A percentile compares a stretch with the other conserved stretches of the same genome.
These are phyloP conservation scores for Thuja plicata DNA, from an alignment of 83 land plant species.

Conservation along the genomic window DNA sequence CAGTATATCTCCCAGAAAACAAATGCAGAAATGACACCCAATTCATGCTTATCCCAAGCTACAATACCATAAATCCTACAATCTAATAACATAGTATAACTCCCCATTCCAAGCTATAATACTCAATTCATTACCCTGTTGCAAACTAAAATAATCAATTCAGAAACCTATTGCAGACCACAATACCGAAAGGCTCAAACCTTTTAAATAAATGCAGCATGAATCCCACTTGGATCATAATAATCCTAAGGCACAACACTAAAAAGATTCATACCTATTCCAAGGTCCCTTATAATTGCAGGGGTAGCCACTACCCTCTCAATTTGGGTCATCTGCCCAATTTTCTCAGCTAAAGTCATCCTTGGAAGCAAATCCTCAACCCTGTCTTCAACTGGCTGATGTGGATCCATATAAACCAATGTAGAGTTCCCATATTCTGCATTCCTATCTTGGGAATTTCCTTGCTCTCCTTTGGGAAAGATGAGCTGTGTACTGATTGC, in stretches of 20 bases:
- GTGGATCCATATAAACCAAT: conserved; percentile 22
- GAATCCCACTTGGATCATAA: not conserved
- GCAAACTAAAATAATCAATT: not conserved
- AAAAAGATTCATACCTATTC: conserved; percentile 2
- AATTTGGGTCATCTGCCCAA: conserved; percentile 31
- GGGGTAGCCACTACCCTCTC: conserved; percentile 18
- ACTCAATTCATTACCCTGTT: not conserved
- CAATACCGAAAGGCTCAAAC: not conserved
- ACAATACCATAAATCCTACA: not conserved
- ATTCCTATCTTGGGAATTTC: not conserved
- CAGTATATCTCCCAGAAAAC: not conserved
- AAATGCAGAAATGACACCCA: not conserved
- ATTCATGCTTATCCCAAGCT: not conserved
- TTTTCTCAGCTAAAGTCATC: conserved; percentile 27
- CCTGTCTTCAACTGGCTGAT: conserved; percentile 19
- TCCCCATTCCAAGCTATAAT: not conserved
- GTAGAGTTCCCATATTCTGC: not conserved
- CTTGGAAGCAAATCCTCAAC: conserved; percentile 23
- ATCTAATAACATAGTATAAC: not conserved
- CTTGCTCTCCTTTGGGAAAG: not conserved
- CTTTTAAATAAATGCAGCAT: not conserved
- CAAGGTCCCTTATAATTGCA: conserved; percentile 16
- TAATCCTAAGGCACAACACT: not conserved
- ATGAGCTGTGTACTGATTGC: not conserved
- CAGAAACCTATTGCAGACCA: not conserved